Evolutionary conservation across 169 alveolate species (phyloP), one percentile per base, ranked within the genome.

Genomic region (Plasmodium billcollinsi): DNA sequence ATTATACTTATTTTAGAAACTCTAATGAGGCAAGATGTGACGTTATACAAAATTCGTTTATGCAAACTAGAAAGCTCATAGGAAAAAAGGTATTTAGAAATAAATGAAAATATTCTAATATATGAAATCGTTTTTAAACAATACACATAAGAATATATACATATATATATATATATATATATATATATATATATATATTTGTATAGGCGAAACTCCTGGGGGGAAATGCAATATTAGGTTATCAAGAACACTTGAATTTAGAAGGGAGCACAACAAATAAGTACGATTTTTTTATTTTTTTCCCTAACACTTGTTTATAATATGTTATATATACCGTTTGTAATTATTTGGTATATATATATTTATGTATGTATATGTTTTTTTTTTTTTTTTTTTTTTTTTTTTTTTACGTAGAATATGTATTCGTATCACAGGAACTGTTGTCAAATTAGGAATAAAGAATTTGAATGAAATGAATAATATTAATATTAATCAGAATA

Each of bases 211-310:
- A 73, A 47, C 54, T 72, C 15, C 14, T 88, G 43, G 93, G 93
- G 1, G 93, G 90, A 3, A 88, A 88, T 52, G 93, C 93, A 50
- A 73, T 88, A 54, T 47, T 88, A 24, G 93, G 93, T 15, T 88
- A 88, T 43, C 88, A 52, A 15, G 93, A 88, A 54, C 89, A 78
- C 39, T 56, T 88, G 15, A 78, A 88, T 65, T 63, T 88, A 43
- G 93, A 88, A 73, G 93, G 93, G 33, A 61, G 85, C 26, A 78
- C 89, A 24, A 88, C 93, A 45, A 73, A 88, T 73, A 88, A 78
- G 93, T 88, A 65, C 39, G 26, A 21, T 3, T 29, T 52, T 45
- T 52, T 74, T 39, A 45, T 50, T 65, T 33, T 33, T 65, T 33
- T 66, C 6, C 62, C 62, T 39, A 9, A 39, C 47, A 39, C 47